Conservation (phyloP, 2,329 filamentous ascomycete genomes). For the Fusarium armeniacum region DNA sequence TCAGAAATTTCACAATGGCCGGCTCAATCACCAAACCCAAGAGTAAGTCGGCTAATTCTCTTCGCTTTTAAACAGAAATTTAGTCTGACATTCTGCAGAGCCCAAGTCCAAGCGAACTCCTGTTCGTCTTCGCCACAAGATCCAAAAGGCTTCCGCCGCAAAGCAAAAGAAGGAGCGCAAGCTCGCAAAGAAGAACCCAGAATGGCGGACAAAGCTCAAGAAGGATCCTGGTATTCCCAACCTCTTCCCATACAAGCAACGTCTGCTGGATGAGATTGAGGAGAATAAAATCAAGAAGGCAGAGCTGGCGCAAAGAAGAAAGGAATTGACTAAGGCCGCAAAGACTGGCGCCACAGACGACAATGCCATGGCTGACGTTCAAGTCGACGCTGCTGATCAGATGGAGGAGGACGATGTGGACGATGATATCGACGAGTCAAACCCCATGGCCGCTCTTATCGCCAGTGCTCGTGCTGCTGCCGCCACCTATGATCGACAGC, state of each 20-base stretch:
- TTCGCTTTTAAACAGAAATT: accelerated
- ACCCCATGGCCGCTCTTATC: slow-evolving; percentile 92
- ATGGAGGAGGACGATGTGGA: slow-evolving; percentile 67
- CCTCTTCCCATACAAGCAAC: slow-evolving; percentile 97
- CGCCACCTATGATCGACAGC: slow-evolving; percentile 77
- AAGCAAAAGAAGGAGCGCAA: slow-evolving; percentile 95
- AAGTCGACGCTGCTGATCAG: slow-evolving; percentile 64
- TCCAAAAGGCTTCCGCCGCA: slow-evolving; percentile 89
- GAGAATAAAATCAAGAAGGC: slow-evolving; percentile 84
- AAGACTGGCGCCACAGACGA: slow-evolving; percentile 66
- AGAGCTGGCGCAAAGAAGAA: slow-evolving; percentile 79
- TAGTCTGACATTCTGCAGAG: slow-evolving; percentile 66
- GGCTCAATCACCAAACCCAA: slow-evolving; percentile 69
- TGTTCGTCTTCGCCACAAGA: slow-evolving; percentile 93
- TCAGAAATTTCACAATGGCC: slow-evolving; percentile 59
- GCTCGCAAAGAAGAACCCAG: slow-evolving; percentile 92
- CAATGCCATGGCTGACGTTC: slow-evolving; percentile 62
- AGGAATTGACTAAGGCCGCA: slow-evolving; percentile 78
- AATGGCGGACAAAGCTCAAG: slow-evolving; percentile 96
- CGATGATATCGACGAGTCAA: slow-evolving; percentile 75
- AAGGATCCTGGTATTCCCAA: slow-evolving; percentile 99
- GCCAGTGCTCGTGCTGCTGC: slow-evolving; percentile 86
- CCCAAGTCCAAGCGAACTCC: slow-evolving; percentile 94
- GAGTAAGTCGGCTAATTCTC: slow-evolving; percentile 56
- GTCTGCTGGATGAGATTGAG: slow-evolving; percentile 93